Base-by-base conservation (phyloP, 352 stramenopile species). In the Globisporangium carolinianum region DNA sequence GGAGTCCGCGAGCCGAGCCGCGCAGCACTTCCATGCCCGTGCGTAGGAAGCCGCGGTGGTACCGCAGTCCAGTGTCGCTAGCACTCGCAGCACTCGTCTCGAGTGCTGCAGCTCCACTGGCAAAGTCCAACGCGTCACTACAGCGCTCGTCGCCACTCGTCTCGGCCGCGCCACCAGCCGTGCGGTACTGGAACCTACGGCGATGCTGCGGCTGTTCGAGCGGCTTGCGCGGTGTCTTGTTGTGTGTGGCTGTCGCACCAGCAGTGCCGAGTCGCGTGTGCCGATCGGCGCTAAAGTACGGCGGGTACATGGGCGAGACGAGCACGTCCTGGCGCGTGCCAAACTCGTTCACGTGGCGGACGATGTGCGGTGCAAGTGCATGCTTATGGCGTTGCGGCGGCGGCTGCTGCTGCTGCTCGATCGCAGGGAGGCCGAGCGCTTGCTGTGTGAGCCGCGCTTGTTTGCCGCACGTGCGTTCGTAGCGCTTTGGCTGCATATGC, bases 301-400 rank as follows among this genome's bases (percentile, higher is more conserved):
- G 76, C 10, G 80, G 70, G 14, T 76, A 79, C 6, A 73, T 63
- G 1, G 80, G 70, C 1, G 80, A 88, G 17, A 88, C 52, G 6
- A 88, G 69, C 11, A 90, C 68, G 51, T 79, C 68, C 45, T 90
- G 77, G 1, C 61, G 68, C 8, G 46, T 73, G 6, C 80, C 80
- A 47, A 88, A 88, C 57, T 88, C 77, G 61, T 90, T 90, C 57
- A 82, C 70, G 36, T 88, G 77, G 36, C 71, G 72, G 18, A 88
- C 62, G 12, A 90, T 73, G 37, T 86, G 72, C 7, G 72, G 57
- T 6, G 62, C 47, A 2, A 38, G 53, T 0, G 7, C 14, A 32
- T 32, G 24, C 24, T 32, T 32, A 32, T 32, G 24, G 24, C 24
- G 24, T 32, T 7, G 42, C 12, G 14, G 39, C 6, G 35, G 38